Evolutionary conservation across 148 eudicot genomes (phyloP).

Genomic region (Rheum nobile): DNA sequence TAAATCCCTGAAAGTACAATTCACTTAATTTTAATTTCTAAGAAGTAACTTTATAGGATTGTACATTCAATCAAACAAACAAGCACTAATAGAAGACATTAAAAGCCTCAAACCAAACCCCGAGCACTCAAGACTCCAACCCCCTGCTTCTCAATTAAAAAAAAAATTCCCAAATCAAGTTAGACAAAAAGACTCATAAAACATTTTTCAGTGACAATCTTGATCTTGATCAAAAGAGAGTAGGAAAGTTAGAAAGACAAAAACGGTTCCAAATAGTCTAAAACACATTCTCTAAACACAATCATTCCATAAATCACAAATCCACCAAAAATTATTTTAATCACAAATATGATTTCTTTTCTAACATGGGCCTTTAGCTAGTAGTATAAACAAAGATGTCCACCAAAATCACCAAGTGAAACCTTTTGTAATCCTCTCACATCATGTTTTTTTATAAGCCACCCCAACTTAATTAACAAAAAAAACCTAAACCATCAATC

Average conservation of each 20-base stretch:
- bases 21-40: no score
- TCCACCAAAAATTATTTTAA: neutral
- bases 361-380: neutral
- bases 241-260: neutral
- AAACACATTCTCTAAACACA: constrained; percentile 1
- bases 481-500: no score
- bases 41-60: no score
- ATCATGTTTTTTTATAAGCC: neutral
- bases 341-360: neutral
- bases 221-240: neutral
- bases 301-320: constrained; percentile 5
- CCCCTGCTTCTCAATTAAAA: neutral
- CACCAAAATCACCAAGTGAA: neutral
- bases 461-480: neutral
- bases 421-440: neutral
- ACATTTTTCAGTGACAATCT: neutral
- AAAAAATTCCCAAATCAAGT: neutral
- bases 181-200: neutral
- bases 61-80: no score
- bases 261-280: neutral
- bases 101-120: neutral
- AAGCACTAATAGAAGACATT: neutral
- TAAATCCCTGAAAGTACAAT: no score
- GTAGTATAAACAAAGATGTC: neutral
- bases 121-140: no score